Conservation (phyloP, 176 grass and related monocot species). For the Hordeum marinum region DNA sequence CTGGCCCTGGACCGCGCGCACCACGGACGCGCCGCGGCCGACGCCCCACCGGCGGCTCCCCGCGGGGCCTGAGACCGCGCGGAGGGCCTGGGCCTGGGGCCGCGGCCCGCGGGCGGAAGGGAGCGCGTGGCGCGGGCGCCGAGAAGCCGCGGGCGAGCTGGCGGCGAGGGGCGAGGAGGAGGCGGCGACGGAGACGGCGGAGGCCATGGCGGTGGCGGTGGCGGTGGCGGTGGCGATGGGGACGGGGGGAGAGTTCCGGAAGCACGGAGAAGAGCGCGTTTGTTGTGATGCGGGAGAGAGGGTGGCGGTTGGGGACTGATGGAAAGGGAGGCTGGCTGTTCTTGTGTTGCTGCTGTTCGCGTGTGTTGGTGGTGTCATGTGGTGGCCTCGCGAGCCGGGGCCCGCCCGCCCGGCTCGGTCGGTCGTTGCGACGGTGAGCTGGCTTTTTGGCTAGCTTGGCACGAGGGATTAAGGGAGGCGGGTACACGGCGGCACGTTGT, state of each 20-base stretch:
- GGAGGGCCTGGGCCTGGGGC: constrained; percentile 21
- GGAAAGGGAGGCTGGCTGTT: not conserved
- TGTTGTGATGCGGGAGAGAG: constrained; percentile 13
- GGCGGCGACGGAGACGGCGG: constrained; percentile 22
- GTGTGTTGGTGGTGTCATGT: not conserved
- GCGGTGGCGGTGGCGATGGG: constrained; percentile 33
- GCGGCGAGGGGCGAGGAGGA: constrained; percentile 10
- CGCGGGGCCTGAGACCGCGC: not conserved
- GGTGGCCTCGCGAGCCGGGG: not conserved
- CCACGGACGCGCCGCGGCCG: constrained; percentile 15
- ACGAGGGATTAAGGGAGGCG: not conserved
- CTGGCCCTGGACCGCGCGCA: constrained; percentile 40
- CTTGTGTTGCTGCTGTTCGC: not conserved
- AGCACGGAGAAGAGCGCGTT: constrained; percentile 13
- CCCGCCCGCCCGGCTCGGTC: not conserved
- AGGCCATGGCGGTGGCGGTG: constrained; percentile 41
- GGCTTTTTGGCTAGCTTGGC: not conserved
- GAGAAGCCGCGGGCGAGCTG: not conserved
- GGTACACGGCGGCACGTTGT: not conserved
- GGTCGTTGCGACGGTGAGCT: not conserved
- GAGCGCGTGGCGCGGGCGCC: constrained; percentile 11
- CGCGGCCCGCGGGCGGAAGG: constrained; percentile 21
- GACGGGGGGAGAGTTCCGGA: constrained; percentile 17
- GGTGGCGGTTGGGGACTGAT: not conserved
- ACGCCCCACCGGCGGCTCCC: not conserved